Percentiles rank a stretch among this genome's conserved stretches.
phyloP scores from a whole-genome alignment of 2,329 filamentous ascomycete genomes.

The Monosporascus sp. region DNA sequence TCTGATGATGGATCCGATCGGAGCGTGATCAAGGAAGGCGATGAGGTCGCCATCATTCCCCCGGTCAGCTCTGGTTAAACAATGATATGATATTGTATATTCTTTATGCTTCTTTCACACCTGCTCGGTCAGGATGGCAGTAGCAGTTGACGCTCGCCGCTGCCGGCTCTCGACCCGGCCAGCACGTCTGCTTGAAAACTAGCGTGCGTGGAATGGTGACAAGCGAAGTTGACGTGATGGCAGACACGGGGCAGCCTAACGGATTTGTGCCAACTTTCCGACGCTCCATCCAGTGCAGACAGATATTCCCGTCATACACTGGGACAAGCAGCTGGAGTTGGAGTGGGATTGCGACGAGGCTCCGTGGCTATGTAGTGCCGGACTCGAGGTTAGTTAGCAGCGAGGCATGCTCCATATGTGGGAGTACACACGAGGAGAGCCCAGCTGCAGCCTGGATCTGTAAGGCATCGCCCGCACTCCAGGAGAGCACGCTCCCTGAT shows the following conservation, averaged over 20 bases:
- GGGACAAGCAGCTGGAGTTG: slow-evolving; percentile 44
- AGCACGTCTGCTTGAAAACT: slow-evolving; percentile 1
- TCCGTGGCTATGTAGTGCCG: slow-evolving; percentile 36
- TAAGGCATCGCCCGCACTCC: slow-evolving; percentile 42
- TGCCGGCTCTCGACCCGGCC: not conserved
- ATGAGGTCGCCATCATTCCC: slow-evolving; percentile 84
- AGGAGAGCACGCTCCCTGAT: slow-evolving; percentile 47
- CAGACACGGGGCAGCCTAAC: slow-evolving; percentile 33
- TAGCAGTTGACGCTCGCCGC: slow-evolving; percentile 12
- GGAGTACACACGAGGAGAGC: slow-evolving; percentile 43
- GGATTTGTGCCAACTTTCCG: slow-evolving; percentile 32
- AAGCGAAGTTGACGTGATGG: slow-evolving; percentile 31
- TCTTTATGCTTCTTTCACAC: not conserved
- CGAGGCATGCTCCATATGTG: not conserved
- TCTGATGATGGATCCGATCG: slow-evolving; percentile 34
- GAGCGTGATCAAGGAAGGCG: slow-evolving; percentile 60
- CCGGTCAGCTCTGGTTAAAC: slow-evolving; percentile 77
- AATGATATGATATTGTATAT: not conserved
- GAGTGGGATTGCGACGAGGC: slow-evolving; percentile 48
- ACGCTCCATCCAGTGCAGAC: slow-evolving; percentile 44
- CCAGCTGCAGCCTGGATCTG: slow-evolving; percentile 40
- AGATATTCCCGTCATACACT: slow-evolving; percentile 43
- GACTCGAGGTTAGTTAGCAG: too few relatives aligned
- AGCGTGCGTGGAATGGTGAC: slow-evolving; percentile 26
- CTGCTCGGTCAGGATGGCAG: slow-evolving; percentile 5